Percentiles rank a stretch among this genome's conserved stretches.
phyloP scores from a whole-genome alignment of 768 basidiomycete genomes.

The Punctularia strigosozonata region DNA sequence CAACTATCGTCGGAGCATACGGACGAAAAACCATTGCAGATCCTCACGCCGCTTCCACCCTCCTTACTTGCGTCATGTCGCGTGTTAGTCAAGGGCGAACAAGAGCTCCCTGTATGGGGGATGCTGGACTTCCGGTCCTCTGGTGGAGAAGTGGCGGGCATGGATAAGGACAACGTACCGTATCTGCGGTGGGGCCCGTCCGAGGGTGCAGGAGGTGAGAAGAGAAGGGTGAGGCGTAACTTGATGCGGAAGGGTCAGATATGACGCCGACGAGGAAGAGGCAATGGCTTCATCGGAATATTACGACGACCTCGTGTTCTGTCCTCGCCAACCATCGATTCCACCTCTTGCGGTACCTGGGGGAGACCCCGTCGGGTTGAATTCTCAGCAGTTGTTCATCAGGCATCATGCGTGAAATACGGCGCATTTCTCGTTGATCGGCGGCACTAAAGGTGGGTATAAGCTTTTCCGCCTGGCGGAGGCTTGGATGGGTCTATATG shows the following conservation, averaged over 20 bases:
- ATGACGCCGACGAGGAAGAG: conserved; percentile 19
- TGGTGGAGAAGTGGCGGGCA: conserved; percentile 37
- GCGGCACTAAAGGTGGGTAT: conserved; percentile 25
- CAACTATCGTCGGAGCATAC: conserved; percentile 18
- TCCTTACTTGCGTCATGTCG: conserved; percentile 26
- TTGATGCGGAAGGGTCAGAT: conserved; percentile 76
- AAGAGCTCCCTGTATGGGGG: conserved; percentile 81
- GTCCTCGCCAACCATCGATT: conserved; percentile 24
- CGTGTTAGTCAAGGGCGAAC: conserved; percentile 72
- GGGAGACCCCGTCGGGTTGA: conserved; percentile 8
- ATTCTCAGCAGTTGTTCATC: conserved; percentile 24
- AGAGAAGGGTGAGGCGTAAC: conserved; percentile 68
- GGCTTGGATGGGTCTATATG: conserved; percentile 23
- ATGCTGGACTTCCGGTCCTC: conserved; percentile 60
- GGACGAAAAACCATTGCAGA: conserved; percentile 43
- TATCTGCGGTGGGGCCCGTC: conserved; percentile 70
- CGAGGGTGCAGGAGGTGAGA: conserved; percentile 62
- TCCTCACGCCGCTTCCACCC: conserved; percentile 70
- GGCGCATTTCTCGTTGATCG: conserved; percentile 27
- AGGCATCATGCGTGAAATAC: conserved; percentile 27
- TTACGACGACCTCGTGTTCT: conserved; percentile 21
- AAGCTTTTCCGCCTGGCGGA: conserved; percentile 18
- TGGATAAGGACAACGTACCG: conserved; percentile 48
- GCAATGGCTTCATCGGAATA: conserved; percentile 12
- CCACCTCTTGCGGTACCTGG: conserved; percentile 26